phyloP scores from a whole-genome alignment of 2,329 filamentous ascomycete genomes.

The Pestalotiopsis sp. region DNA sequence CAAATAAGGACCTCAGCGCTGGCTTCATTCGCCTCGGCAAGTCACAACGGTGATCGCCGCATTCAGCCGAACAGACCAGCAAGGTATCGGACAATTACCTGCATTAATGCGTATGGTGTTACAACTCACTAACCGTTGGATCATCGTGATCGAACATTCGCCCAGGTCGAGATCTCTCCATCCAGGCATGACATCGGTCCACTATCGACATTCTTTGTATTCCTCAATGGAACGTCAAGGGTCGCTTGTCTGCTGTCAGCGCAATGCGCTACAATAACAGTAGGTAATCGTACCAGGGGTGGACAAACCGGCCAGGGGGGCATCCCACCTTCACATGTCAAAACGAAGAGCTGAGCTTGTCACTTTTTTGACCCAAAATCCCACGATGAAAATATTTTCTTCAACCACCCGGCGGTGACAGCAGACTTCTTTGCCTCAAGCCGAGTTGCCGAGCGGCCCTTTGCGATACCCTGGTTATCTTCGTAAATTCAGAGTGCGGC shows the following conservation, averaged over 20 bases:
- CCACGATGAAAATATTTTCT: background rate
- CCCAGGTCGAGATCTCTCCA: background rate
- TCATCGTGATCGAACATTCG: background rate
- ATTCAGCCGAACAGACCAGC: background rate
- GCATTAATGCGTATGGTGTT: background rate
- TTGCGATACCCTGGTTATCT: background rate
- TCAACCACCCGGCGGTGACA: background rate
- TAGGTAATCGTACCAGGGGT: background rate
- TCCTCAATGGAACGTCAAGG: slow-evolving; percentile 1
- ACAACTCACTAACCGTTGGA: background rate
- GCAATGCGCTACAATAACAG: background rate
- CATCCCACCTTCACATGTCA: slow-evolving; percentile 4
- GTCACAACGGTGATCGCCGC: background rate
- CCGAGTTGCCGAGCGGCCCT: background rate
- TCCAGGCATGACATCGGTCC: slow-evolving; percentile 1
- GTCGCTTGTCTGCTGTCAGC: background rate
- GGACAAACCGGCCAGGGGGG: background rate
- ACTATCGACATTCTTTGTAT: background rate
- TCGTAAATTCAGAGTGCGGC: background rate
- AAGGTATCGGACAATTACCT: background rate
- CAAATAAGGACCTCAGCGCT: background rate
- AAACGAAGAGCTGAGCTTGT: background rate
- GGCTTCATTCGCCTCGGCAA: background rate
- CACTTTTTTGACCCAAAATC: background rate
- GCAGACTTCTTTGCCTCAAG: background rate